These are phyloP conservation scores for Quercus dentata DNA, from an alignment of 306 rosid genomes.

Conservation along the genomic window DNA sequence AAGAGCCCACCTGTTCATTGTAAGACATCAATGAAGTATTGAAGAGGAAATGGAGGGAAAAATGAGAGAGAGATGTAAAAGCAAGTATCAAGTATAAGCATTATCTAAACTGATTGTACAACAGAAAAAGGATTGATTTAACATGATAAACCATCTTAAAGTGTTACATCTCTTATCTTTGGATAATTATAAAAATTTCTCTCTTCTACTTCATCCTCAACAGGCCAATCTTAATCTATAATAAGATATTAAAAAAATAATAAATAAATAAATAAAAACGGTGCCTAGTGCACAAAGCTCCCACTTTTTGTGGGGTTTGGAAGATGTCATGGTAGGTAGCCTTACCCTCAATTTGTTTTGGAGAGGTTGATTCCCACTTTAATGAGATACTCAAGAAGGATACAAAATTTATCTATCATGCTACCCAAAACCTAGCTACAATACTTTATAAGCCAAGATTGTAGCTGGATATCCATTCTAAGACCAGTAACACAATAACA, in stretches of 20 bases:
- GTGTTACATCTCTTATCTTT: background rate
- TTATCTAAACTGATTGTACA: background rate
- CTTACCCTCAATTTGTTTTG: no score
- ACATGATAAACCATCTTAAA: background rate
- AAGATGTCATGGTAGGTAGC: no score
- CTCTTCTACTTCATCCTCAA: background rate
- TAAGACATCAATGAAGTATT: conserved; percentile 17
- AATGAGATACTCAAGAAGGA: background rate
- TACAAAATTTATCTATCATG: background rate
- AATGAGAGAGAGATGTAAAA: conserved; percentile 4
- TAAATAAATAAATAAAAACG: no score
- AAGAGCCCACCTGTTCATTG: conserved; percentile 85
- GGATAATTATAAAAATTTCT: background rate
- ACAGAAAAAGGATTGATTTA: no score
- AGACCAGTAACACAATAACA: background rate
- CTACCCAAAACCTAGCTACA: background rate
- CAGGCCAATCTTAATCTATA: no score
- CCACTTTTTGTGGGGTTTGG: no score
- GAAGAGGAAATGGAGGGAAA: conserved; percentile 7
- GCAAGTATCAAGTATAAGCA: background rate
- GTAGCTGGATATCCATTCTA: background rate
- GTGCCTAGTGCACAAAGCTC: no score
- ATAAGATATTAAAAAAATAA: no score
- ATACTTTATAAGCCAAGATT: background rate
- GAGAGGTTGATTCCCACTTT: no score